These are phyloP conservation scores for Arabidopsis lyrata DNA, from an alignment of 441 rosid genomes.

Conservation along the genomic window DNA sequence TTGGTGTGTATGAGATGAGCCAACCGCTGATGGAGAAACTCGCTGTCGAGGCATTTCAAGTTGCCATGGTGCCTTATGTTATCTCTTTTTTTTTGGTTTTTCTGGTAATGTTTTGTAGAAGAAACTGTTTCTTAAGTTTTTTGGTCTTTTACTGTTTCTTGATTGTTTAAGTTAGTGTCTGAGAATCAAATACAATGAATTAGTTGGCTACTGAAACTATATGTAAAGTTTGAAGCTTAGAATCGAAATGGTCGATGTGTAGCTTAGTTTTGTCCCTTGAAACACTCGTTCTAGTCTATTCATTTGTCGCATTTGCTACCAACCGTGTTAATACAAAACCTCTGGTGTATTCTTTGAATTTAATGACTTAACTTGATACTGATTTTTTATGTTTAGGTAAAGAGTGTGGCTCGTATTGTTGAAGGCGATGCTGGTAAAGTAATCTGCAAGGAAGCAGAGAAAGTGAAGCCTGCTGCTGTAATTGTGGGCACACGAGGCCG, in stretches of 20 bases:
- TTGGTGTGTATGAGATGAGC: too few species aligned
- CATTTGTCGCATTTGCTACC: not conserved
- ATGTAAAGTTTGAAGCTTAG: not conserved
- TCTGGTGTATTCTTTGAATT: not conserved
- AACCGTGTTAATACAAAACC: not conserved
- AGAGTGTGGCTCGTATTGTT: constrained; percentile 66
- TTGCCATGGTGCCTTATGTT: too few species aligned
- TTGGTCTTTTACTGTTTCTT: constrained; percentile 10
- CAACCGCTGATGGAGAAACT: too few species aligned
- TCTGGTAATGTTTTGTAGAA: too few species aligned
- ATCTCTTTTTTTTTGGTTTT: too few species aligned
- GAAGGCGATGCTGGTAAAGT: constrained; percentile 84
- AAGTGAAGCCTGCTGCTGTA: constrained; percentile 81
- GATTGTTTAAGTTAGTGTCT: constrained; percentile 31
- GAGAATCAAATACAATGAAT: not conserved
- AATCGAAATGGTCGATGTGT: not conserved
- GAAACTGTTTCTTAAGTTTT: too few species aligned
- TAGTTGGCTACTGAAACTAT: not conserved
- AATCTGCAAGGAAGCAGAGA: constrained; percentile 86
- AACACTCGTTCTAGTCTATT: not conserved
- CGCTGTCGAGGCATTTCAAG: too few species aligned
- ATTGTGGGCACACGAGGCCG: constrained; percentile 90
- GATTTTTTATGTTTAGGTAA: constrained; percentile 54
- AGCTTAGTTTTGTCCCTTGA: not conserved
- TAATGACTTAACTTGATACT: not conserved